Evolutionary conservation across 2,329 filamentous ascomycete genomes (phyloP).

Genomic region (Bipolaris cookei): DNA sequence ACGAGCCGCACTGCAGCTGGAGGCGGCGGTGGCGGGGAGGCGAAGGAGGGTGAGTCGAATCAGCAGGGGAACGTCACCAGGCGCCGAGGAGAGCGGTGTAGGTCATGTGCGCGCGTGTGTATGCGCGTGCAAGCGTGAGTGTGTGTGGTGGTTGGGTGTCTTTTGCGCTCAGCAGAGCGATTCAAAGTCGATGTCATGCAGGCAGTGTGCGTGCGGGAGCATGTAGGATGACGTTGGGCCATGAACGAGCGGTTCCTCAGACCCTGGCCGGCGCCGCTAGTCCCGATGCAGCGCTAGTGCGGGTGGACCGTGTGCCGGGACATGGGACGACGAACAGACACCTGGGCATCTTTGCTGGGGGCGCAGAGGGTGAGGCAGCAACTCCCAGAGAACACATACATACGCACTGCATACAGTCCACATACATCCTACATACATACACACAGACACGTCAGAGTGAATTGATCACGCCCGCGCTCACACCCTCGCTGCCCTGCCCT

Average conservation of each 20-base stretch:
- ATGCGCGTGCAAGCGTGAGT: slow-evolving; percentile 2
- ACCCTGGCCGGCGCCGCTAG: slow-evolving; percentile 13
- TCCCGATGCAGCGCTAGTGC: slow-evolving; percentile 7
- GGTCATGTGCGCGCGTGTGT: slow-evolving; percentile 22
- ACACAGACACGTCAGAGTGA: neutral
- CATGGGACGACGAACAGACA: slow-evolving; percentile 1
- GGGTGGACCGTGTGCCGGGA: slow-evolving; percentile 10
- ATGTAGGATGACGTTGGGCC: slow-evolving; percentile 22
- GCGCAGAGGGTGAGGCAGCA: neutral
- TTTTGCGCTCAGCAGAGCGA: slow-evolving; percentile 12
- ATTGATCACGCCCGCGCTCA: neutral
- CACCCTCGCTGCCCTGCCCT: neutral
- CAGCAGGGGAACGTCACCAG: slow-evolving; percentile 4
- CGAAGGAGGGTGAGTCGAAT: neutral
- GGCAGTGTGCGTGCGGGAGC: slow-evolving; percentile 1
- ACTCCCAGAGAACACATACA: neutral
- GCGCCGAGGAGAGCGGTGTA: slow-evolving; percentile 23
- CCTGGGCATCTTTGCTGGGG: slow-evolving; percentile 2
- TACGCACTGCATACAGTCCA: too few relatives aligned
- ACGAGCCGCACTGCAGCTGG: neutral
- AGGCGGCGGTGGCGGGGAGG: neutral
- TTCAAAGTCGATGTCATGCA: slow-evolving; percentile 25
- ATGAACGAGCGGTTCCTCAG: slow-evolving; percentile 3
- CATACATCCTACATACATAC: too few relatives aligned
- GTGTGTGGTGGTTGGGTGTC: slow-evolving; percentile 3